These are phyloP conservation scores for Fusarium globosum DNA, from an alignment of 2,329 filamentous ascomycete species.

Conservation along the genomic window DNA sequence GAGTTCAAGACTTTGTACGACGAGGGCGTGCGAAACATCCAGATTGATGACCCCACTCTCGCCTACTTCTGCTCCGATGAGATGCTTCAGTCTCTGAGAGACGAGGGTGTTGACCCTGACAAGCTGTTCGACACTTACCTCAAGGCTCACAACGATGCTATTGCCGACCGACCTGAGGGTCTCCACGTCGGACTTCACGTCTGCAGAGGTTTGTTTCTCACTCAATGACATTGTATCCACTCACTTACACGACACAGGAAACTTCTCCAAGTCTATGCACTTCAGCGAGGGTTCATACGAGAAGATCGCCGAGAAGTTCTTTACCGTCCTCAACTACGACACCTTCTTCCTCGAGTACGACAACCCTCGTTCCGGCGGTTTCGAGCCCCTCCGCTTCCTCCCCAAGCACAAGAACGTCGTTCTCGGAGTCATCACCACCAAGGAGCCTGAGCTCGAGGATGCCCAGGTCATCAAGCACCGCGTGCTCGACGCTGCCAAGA, in stretches of 20 bases:
- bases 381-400: slow-evolving; percentile 70
- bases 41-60: slow-evolving; percentile 73
- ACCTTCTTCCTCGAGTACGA: slow-evolving; percentile 73
- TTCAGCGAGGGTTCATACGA: slow-evolving; percentile 74
- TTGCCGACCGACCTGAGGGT: slow-evolving; percentile 69
- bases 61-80: slow-evolving; percentile 75
- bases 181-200: slow-evolving; percentile 79
- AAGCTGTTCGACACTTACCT: slow-evolving; percentile 77
- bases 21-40: slow-evolving; percentile 65
- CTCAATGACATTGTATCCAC: too few species aligned
- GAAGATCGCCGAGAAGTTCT: slow-evolving; percentile 69
- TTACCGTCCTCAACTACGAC: slow-evolving; percentile 67
- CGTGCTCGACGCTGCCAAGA: slow-evolving; percentile 69
- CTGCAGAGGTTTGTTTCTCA: slow-evolving; percentile 48
- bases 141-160: slow-evolving; percentile 77
- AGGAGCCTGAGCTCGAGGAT: slow-evolving; percentile 68
- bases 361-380: slow-evolving; percentile 68
- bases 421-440: slow-evolving; percentile 70
- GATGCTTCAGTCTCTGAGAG: slow-evolving; percentile 69
- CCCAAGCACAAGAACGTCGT: slow-evolving; percentile 71
- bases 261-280: slow-evolving; percentile 71
- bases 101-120: slow-evolving; percentile 69
- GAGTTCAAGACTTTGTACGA: slow-evolving; percentile 67
- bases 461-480: slow-evolving; percentile 64
- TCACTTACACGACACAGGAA: slow-evolving; percentile 50